phyloP scores from a whole-genome alignment of 2,329 filamentous ascomycete genomes.

The Zymoseptoria tritici region DNA sequence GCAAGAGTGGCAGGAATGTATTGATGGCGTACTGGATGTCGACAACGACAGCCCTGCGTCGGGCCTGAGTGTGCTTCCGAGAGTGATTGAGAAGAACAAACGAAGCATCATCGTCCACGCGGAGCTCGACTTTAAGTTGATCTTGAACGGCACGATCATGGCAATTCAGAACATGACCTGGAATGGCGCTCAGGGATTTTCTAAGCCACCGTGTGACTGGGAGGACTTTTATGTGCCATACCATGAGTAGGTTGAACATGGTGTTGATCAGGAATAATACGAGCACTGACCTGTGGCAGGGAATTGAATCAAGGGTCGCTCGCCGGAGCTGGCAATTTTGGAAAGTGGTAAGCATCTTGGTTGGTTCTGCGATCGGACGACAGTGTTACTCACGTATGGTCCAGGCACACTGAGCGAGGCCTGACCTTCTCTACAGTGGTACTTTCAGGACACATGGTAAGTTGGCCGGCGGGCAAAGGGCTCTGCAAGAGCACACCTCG shows the following conservation, averaged over 20 bases:
- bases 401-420: conserved; percentile 60
- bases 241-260: conserved; percentile 41
- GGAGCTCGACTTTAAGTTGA: conserved; percentile 59
- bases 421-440: conserved; percentile 63
- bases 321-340: conserved; percentile 60
- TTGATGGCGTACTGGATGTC: conserved; percentile 38
- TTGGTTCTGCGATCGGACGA: background rate
- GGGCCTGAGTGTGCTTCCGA: conserved; percentile 53
- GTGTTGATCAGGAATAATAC: conserved; percentile 17
- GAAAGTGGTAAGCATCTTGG: conserved; percentile 41
- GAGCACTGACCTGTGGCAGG: background rate
- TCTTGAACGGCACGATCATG: conserved; percentile 62
- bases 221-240: conserved; percentile 64
- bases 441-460: conserved; percentile 50
- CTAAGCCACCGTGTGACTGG: conserved; percentile 42
- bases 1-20: conserved; percentile 58
- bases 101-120: conserved; percentile 70
- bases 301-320: conserved; percentile 27
- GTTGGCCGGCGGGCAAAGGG: too few relatives aligned
- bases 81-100: conserved; percentile 65
- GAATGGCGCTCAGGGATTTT: conserved; percentile 65
- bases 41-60: conserved; percentile 49
- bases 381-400: background rate
- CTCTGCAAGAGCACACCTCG: too few relatives aligned
- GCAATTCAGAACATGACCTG: conserved; percentile 77